A percentile compares a stretch with the other conserved stretches of the same genome.
These are phyloP conservation scores for Fonsecaea multimorphosa DNA, from an alignment of 2,329 filamentous ascomycete genomes.

Conservation along the genomic window DNA sequence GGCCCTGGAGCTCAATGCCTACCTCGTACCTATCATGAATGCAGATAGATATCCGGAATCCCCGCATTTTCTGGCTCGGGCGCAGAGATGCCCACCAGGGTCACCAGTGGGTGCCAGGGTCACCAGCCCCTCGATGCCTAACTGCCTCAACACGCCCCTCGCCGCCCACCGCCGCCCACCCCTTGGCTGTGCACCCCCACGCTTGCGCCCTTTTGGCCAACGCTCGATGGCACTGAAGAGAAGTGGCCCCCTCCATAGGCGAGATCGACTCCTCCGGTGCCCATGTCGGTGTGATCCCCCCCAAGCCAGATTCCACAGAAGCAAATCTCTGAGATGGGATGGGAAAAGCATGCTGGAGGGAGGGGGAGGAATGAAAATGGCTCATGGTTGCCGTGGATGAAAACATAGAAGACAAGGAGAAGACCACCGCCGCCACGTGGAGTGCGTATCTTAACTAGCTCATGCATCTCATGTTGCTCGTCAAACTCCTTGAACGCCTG, in stretches of 20 bases:
- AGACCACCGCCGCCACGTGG: conserved; percentile 21
- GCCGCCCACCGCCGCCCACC: neutral
- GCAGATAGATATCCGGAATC: conserved; percentile 31
- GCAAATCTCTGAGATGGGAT: conserved; percentile 10
- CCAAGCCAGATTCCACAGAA: conserved; percentile 7
- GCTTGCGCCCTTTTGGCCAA: conserved; percentile 25
- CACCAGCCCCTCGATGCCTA: neutral
- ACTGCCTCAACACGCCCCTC: neutral
- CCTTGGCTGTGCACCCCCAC: conserved; percentile 25
- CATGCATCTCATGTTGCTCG: neutral
- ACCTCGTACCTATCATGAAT: conserved; percentile 27
- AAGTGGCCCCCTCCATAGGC: conserved; percentile 1
- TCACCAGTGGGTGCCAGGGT: too few relatives aligned
- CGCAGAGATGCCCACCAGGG: too few relatives aligned
- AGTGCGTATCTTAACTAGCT: conserved; percentile 14
- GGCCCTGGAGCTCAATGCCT: conserved; percentile 11
- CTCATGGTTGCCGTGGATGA: conserved; percentile 2
- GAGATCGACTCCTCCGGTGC: conserved; percentile 15
- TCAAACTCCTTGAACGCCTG: neutral
- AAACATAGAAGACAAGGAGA: conserved; percentile 2
- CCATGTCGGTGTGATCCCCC: conserved; percentile 12
- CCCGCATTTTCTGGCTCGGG: conserved; percentile 22
- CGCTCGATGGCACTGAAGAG: neutral
- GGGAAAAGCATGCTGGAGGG: neutral
- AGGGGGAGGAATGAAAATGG: neutral